phyloP scores from a whole-genome alignment of 176 grass and related monocot genomes.

The Oryza longistaminata region DNA sequence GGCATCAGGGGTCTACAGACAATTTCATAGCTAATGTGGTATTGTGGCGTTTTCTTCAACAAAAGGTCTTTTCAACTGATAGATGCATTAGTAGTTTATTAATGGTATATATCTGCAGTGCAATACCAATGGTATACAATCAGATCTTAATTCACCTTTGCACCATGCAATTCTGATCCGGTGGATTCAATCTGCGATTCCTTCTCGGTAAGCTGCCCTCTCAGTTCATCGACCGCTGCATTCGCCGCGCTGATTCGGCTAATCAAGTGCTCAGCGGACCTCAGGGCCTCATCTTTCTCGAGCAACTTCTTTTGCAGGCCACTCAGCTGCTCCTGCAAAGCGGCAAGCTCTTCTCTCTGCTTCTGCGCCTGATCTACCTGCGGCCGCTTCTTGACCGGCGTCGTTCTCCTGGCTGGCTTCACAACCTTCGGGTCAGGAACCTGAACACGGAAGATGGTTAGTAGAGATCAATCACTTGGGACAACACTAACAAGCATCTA shows the following conservation, averaged over 20 bases:
- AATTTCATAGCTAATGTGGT: neutral
- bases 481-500: neutral
- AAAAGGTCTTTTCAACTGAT: neutral
- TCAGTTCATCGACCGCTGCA: conserved; percentile 61
- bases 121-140: neutral
- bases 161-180: conserved; percentile 71
- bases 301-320: conserved; percentile 67
- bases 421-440: conserved; percentile 47
- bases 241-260: conserved; percentile 50
- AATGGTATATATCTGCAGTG: neutral
- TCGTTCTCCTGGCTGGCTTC: conserved; percentile 33
- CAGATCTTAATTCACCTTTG: conserved; percentile 62
- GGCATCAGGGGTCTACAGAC: neutral
- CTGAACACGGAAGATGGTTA: conserved; percentile 43
- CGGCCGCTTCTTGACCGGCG: conserved; percentile 45
- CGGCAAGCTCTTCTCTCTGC: conserved; percentile 70
- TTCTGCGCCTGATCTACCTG: conserved; percentile 56
- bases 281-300: conserved; percentile 88
- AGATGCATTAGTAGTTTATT: neutral
- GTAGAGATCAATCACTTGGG: conserved; percentile 39
- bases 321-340: conserved; percentile 67
- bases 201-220: conserved; percentile 68
- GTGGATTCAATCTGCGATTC: conserved; percentile 64
- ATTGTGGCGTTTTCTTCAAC: conserved; percentile 25
- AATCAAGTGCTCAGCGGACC: conserved; percentile 71